phyloP scores from a whole-genome alignment of 2,329 filamentous ascomycete species.

The Coniosporium tulheliwenetii region DNA sequence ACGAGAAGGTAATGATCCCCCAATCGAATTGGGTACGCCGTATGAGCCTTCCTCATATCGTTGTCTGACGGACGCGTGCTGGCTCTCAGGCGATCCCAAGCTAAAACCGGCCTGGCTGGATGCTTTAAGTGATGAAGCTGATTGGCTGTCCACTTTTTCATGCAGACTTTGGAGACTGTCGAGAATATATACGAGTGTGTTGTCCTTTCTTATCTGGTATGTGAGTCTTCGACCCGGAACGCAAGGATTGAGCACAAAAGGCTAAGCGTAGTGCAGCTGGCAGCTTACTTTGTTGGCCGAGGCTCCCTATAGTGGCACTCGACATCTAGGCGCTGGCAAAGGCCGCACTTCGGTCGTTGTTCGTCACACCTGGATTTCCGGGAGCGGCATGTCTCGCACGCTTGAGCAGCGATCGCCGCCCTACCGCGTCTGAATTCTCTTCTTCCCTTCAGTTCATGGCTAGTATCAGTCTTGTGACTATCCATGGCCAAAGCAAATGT shows the following conservation, averaged over 20 bases:
- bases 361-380: slow-evolving; percentile 53
- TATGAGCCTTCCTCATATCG: too few relatives aligned
- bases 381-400: slow-evolving; percentile 41
- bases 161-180: slow-evolving; percentile 40
- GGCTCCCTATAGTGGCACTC: slow-evolving; percentile 46
- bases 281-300: slow-evolving; percentile 44
- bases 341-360: slow-evolving; percentile 42
- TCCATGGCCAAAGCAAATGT: too few relatives aligned
- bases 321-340: slow-evolving; percentile 42
- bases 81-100: neutral
- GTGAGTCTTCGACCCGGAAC: neutral
- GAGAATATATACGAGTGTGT: slow-evolving; percentile 44
- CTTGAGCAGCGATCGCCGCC: too few relatives aligned
- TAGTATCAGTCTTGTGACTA: too few relatives aligned
- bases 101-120: slow-evolving; percentile 8
- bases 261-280: too few relatives aligned
- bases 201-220: slow-evolving; percentile 36
- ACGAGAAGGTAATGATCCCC: too few relatives aligned
- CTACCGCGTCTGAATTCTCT: too few relatives aligned
- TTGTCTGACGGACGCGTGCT: neutral
- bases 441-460: too few relatives aligned
- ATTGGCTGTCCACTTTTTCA: slow-evolving; percentile 42
- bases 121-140: too few relatives aligned
- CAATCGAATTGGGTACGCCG: neutral
- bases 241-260: too few relatives aligned